phyloP scores from a whole-genome alignment of 495 filamentous ascomycete genomes.

The Penicillium crystallinum region DNA sequence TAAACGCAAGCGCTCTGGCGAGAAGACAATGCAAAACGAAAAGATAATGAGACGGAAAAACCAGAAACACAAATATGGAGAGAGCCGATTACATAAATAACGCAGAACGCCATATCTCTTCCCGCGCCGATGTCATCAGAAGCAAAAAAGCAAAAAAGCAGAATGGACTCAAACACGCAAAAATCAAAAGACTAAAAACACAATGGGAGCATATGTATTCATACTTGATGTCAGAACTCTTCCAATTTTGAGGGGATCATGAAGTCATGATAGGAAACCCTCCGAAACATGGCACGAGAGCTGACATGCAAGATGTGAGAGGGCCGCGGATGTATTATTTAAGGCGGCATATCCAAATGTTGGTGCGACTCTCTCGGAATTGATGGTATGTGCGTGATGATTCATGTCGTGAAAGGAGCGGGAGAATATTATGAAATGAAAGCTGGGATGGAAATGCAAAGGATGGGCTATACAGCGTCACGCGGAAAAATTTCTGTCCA shows the following conservation, averaged over 20 bases:
- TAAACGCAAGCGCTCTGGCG: constrained; percentile 1
- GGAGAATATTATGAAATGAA: constrained; percentile 2
- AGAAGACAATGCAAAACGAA: constrained; percentile 2
- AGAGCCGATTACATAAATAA: constrained; percentile 3
- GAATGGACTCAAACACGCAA: background rate
- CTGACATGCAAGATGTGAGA: background rate
- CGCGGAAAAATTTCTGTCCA: background rate
- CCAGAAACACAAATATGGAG: background rate
- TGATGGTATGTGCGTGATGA: constrained; percentile 21
- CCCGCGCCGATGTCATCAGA: constrained; percentile 25
- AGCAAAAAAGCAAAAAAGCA: background rate
- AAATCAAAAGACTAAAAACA: background rate
- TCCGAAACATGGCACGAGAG: background rate
- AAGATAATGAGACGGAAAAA: background rate
- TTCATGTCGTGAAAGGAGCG: constrained; percentile 12
- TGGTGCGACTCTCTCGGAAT: background rate
- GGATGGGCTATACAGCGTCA: background rate
- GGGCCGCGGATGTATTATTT: background rate
- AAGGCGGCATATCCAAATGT: background rate
- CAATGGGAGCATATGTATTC: constrained; percentile 12
- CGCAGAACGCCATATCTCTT: constrained; percentile 17
- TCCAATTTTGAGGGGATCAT: background rate
- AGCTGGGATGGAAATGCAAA: background rate
- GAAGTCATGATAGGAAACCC: constrained; percentile 2
- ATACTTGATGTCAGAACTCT: constrained; percentile 8